phyloP scores from a whole-genome alignment of 805 yeast species.

The Zygotorulaspora sp. region DNA sequence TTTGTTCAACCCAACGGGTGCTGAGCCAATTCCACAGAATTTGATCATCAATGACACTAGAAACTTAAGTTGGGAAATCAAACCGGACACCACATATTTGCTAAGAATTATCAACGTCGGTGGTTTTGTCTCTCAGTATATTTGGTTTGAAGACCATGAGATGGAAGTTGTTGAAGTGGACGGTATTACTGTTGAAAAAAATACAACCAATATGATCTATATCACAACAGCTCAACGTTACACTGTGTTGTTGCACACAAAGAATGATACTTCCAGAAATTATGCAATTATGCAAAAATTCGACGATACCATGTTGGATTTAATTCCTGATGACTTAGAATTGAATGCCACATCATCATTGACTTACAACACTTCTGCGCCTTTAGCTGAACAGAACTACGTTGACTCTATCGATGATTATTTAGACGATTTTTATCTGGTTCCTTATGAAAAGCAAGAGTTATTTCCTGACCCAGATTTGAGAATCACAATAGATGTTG shows the following conservation, averaged over 20 bases:
- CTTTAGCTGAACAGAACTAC: conserved; percentile 36
- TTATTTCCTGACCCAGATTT: conserved; percentile 64
- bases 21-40: conserved; percentile 90
- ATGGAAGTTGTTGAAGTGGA: conserved; percentile 88
- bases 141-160: conserved; percentile 84
- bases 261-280: conserved; percentile 56
- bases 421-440: conserved; percentile 74
- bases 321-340: conserved; percentile 55
- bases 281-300: conserved; percentile 78
- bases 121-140: conserved; percentile 85
- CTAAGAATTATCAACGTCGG: conserved; percentile 80
- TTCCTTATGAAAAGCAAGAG: conserved; percentile 55
- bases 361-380: conserved; percentile 48
- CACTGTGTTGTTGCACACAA: conserved; percentile 71
- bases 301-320: conserved; percentile 81
- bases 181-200: conserved; percentile 79
- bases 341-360: conserved; percentile 75
- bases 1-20: conserved; percentile 90
- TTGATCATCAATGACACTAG: conserved; percentile 76
- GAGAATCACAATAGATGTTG: conserved; percentile 63
- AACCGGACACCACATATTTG: conserved; percentile 82
- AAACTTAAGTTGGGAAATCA: conserved; percentile 69
- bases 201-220: conserved; percentile 64
- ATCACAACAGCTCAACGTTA: conserved; percentile 92
- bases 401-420: conserved; percentile 48